Evolutionary conservation across 768 basidiomycete genomes (phyloP), one percentile per base, ranked within the genome.

Genomic region (Gyrodon lividus): DNA sequence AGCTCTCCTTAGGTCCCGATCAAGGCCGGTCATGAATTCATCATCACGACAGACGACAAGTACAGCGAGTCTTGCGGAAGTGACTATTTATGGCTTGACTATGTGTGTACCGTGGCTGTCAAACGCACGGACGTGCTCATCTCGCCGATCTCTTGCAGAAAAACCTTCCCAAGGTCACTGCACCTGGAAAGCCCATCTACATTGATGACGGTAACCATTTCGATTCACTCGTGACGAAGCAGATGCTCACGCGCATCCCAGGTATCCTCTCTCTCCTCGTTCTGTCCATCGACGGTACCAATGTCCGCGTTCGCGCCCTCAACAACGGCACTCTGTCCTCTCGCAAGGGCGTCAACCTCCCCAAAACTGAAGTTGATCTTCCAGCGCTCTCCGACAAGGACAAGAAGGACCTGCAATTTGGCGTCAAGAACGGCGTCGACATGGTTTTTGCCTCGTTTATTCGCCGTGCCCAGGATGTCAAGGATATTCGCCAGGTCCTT

Each of bases 371-470:
- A 12, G 97, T 99, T 63, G 97, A 99, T 73, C 86, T 99, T 46
- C 97, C 97, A 46, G 92, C 97, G 46, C 83, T 99, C 38, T 97
- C 94, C 51, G 91, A 92, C 50, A 98, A 99, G 80, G 97, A 99
- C 82, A 98, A 97, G 79, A 84, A 83, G 58, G 97, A 98, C 67
- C 73, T 99, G 53, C 70, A 77, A 56, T 99, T 98, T 57, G 97
- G 97, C 72, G 96, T 97, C 66, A 88, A 84, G 81, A 98, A 99
- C 72, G 87, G 87, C 55, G 95, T 99, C 57, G 97, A 99, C 79
- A 98, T 99, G 95, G 73, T 99, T 64, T 99, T 99, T 68, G 97
- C 97, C 6, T 98, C 97, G 3, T 99, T 98, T 72, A 98, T 99
- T 72, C 93, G 97, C 55, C 86, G 89, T 50, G 96, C 84, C 23